A percentile compares a stretch with the other conserved stretches of the same genome.
phyloP scores from a whole-genome alignment of 164 flowering plant species.

The Liquidambar formosana region DNA sequence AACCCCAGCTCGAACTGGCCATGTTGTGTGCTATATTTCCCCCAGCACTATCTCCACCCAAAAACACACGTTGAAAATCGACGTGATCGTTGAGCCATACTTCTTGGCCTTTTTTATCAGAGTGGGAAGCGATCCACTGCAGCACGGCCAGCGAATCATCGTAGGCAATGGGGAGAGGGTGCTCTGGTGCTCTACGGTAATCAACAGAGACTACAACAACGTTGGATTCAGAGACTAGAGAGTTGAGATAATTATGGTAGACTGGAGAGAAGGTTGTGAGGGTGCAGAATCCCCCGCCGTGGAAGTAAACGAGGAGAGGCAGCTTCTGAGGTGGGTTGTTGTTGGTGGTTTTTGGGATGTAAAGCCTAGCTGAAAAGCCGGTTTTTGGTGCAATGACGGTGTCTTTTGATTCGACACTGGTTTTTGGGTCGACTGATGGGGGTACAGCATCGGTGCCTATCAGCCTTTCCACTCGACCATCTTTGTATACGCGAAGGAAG shows the following conservation, averaged over 20 bases:
- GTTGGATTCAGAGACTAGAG: not conserved
- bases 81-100: conserved; percentile 14
- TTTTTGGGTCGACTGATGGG: not conserved
- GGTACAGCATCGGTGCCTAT: not conserved
- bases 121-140: conserved; percentile 11
- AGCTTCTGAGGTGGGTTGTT: conserved; percentile 7
- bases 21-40: conserved; percentile 13
- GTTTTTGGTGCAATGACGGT: not conserved
- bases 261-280: not conserved
- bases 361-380: conserved; percentile 1
- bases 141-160: conserved; percentile 12
- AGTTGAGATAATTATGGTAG: not conserved
- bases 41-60: conserved; percentile 18
- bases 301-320: conserved; percentile 16
- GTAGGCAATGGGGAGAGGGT: conserved; percentile 3
- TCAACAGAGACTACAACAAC: conserved; percentile 11
- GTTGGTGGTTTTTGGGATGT: not conserved
- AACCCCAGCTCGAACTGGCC: not conserved
- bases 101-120: conserved; percentile 2
- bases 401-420: conserved; percentile 9
- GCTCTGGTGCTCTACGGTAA: conserved; percentile 16
- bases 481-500: conserved; percentile 8
- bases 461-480: conserved; percentile 9
- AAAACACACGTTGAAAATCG: conserved; percentile 8
- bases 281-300: conserved; percentile 17